phyloP scores from a whole-genome alignment of 306 rosid species.

The Fragaria ananassa region DNA sequence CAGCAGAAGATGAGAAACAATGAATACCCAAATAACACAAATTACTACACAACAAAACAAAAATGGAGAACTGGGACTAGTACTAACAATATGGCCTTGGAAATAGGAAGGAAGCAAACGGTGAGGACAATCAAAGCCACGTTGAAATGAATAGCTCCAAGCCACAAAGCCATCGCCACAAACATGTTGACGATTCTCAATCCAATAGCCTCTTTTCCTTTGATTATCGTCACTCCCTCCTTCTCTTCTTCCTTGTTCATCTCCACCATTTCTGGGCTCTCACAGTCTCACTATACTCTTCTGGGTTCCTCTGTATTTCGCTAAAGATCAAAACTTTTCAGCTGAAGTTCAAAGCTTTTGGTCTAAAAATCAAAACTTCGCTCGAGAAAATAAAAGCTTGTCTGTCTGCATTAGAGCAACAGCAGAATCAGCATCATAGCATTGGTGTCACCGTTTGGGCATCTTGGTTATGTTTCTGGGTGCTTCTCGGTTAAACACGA shows the following conservation, averaged over 20 bases:
- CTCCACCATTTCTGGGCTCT: slow-evolving; percentile 1
- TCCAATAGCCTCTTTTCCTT: slow-evolving; percentile 31
- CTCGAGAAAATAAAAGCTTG: not conserved
- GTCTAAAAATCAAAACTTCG: not conserved
- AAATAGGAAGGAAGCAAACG: slow-evolving; percentile 51
- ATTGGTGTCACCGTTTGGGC: slow-evolving; percentile 8
- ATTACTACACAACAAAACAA: not conserved
- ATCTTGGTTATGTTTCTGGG: not conserved
- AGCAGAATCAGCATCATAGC: not conserved
- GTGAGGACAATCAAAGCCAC: slow-evolving; percentile 43
- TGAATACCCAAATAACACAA: not conserved
- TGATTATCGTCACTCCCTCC: slow-evolving; percentile 29
- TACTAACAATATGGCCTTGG: slow-evolving; percentile 61
- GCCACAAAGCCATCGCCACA: slow-evolving; percentile 56
- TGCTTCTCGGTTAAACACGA: not conserved
- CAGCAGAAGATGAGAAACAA: not conserved
- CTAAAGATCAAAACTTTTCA: not conserved
- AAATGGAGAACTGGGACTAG: not conserved
- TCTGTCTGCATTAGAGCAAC: not conserved
- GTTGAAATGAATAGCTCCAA: slow-evolving; percentile 71
- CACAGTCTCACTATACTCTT: not conserved
- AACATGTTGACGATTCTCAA: slow-evolving; percentile 26
- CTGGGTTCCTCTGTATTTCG: not conserved
- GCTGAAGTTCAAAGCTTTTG: not conserved
- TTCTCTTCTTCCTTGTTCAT: not conserved